Conservation (phyloP, 768 basidiomycete genomes). For the Auriscalpium orientale region DNA sequence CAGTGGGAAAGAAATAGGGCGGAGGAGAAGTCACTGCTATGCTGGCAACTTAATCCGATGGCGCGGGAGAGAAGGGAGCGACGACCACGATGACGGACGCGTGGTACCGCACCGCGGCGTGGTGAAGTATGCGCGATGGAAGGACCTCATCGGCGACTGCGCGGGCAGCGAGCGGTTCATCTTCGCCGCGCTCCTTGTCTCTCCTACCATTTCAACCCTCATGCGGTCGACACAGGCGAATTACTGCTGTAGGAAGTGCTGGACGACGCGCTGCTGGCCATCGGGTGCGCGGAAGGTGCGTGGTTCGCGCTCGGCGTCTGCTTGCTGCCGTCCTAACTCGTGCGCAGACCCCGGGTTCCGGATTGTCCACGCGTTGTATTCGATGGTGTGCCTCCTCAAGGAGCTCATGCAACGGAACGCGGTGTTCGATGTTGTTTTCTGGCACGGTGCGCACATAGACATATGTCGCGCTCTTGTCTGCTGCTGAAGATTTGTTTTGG, state of each 20-base stretch:
- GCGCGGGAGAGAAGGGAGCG: too few species aligned
- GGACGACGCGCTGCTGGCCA: slow-evolving; percentile 51
- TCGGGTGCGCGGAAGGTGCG: slow-evolving; percentile 42
- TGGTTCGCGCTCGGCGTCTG: background rate
- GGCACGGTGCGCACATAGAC: slow-evolving; percentile 33
- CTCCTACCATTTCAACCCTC: background rate
- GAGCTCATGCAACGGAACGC: slow-evolving; percentile 43
- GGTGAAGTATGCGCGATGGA: slow-evolving; percentile 40
- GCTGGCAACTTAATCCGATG: too few species aligned
- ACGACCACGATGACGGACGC: slow-evolving; percentile 1
- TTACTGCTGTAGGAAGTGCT: slow-evolving; percentile 51
- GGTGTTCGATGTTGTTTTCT: slow-evolving; percentile 60
- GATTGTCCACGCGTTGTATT: slow-evolving; percentile 50
- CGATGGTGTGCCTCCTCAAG: slow-evolving; percentile 43
- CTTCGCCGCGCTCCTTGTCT: slow-evolving; percentile 17
- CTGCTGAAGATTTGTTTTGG: background rate
- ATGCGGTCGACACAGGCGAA: slow-evolving; percentile 36
- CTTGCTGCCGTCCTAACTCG: background rate
- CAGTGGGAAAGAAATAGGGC: too few species aligned
- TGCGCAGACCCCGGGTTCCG: slow-evolving; percentile 48
- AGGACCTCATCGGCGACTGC: slow-evolving; percentile 69
- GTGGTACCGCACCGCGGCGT: slow-evolving; percentile 34
- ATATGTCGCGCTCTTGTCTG: background rate
- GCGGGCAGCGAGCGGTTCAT: slow-evolving; percentile 60
- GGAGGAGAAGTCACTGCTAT: too few species aligned